phyloP scores from a whole-genome alignment of 192 early-diverging fungal species.

The Powellomyces hirtus region DNA sequence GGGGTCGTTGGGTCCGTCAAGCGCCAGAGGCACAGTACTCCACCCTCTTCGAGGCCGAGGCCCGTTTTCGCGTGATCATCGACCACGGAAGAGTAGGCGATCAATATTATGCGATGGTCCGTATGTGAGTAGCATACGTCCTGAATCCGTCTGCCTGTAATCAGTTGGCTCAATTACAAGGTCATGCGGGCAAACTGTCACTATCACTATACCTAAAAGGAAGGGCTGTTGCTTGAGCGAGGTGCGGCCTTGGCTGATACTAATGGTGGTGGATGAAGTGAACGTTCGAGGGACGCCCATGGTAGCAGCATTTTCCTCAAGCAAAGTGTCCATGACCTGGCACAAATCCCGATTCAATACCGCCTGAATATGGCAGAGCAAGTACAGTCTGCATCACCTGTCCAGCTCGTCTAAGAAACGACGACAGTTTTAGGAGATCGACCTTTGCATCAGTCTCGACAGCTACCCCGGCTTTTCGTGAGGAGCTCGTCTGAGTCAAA shows the following conservation, averaged over 20 bases:
- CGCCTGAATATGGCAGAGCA: background rate
- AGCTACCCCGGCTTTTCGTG: conserved; percentile 3
- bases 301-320: conserved; percentile 38
- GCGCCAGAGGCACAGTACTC: conserved; percentile 36
- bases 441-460: conserved; percentile 23
- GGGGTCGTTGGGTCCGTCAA: conserved; percentile 31
- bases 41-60: conserved; percentile 15
- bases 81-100: conserved; percentile 14
- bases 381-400: conserved; percentile 24
- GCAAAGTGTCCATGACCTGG: conserved; percentile 42
- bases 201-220: conserved; percentile 12
- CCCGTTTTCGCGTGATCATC: background rate
- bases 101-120: conserved; percentile 31
- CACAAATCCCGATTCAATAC: background rate
- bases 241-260: conserved; percentile 37
- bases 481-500: background rate
- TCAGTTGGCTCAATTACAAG: no score
- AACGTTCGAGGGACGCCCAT: conserved; percentile 20
- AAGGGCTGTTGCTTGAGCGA: conserved; percentile 13
- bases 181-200: no score
- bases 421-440: conserved; percentile 31
- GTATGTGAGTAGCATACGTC: conserved; percentile 25
- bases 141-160: conserved; percentile 14
- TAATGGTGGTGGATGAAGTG: conserved; percentile 5
- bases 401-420: conserved; percentile 34